Evolutionary conservation across 1,139 yeast species (phyloP), one percentile per base, ranked within the genome.

Genomic region (Pichia sp.): DNA sequence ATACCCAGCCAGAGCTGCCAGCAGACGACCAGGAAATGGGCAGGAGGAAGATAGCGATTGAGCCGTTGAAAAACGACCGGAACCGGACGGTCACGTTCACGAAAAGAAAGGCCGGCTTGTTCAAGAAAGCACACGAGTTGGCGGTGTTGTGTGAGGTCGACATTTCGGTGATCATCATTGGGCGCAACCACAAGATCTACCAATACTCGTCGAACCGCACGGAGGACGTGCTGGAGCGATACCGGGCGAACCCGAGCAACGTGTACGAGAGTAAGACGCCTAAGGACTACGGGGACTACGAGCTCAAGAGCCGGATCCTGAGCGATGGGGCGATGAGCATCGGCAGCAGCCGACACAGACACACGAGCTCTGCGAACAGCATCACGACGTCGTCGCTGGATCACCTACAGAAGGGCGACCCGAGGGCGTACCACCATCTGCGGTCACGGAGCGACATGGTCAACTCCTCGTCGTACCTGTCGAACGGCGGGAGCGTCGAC

Each of bases 41-140:
- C 52, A 85, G 99, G 77, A 86, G 98, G 74, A 93, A 93, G 72
- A 93, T 93, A 61, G 95, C 89, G 62, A 93, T 93, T 64, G 85
- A 88, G 70, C 98, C 98, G 49, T 83, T 93, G 58, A 77, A 84
- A 6, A 97, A 93, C 63, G 98, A 92, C 70, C 78, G 98, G 58
- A 92, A 90, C 70, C 73, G 90, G 60, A 84, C 95, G 5, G 92
- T 86, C 19, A 93, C 99, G 0, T 93, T 93, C 70, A 90, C 90
- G 61, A 93, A 93, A 70, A 80, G 99, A 55, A 93, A 92, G 70
- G 95, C 96, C 0, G 99, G 99, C 1, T 75, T 93, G 49, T 92
- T 93, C 75, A 93, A 93, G 69, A 93, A 93, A 70, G 99, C 99
- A 1, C 95, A 92, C 67, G 99, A 93, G 71, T 77, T 93, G 57